Base-by-base conservation (phyloP, 495 filamentous ascomycete species). In the Melanomma pulvis-pyrius region DNA sequence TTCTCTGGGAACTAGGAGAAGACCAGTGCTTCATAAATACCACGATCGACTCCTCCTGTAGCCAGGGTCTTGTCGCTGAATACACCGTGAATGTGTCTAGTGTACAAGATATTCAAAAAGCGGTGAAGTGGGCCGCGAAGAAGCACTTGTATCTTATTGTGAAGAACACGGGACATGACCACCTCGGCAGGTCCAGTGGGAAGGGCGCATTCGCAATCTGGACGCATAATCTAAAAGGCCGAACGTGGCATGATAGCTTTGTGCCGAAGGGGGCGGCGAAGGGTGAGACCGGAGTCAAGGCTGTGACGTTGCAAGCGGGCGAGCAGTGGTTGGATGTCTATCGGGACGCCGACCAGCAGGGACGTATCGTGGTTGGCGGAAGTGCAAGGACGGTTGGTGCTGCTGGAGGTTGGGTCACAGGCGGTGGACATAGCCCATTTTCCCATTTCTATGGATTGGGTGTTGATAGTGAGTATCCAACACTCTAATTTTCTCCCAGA, bases 91-190 rank as follows among this genome's bases (percentile, higher is more conserved):
- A 53, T 9, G 76, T 74, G 2, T 51, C 48, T 12, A 49, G 48
- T 26, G 60, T 67, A 5, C 17, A 41, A 6, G 74, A 78, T 61
- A 73, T 78, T 24, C 70, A 74, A 54, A 63, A 59, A 36, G 72
- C 68, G 50, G 69, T 88, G 19, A 74, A 75, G 21, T 88, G 87
- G 46, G 83, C 83, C 2, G 22, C 29, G n/a, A 44, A 30, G 13
- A 44, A 64, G 1, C 57, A 64, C 28, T 7, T 66, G 9, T 36
- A 56, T 12, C 21, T 66, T 3, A 28, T 49, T 3, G 41, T 66
- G 17, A 50, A 54, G 34, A 66, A 66, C 34, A 60, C 63, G 2
- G 63, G 63, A 15, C 63, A 66, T 53, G 63, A 66, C 24, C 61
- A 51, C 26, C 17, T 55, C 12, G 63, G 63, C 7, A 25, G 32